These are phyloP conservation scores for Aspergillus clavatus DNA, from an alignment of 2,329 filamentous ascomycete species.

Conservation along the genomic window DNA sequence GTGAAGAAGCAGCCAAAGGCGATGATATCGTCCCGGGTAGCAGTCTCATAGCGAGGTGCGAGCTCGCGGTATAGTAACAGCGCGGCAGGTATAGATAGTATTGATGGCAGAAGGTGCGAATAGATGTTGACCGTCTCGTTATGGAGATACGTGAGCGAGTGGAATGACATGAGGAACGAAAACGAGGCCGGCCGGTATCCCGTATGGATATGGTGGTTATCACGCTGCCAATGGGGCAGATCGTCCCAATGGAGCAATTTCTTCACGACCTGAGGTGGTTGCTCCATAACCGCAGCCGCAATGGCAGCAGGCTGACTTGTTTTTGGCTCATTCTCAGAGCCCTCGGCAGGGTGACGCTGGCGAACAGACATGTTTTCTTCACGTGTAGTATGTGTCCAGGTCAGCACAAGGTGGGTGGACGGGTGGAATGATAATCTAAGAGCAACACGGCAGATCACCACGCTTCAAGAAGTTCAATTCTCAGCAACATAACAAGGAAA, in stretches of 20 bases:
- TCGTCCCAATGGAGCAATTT: slow-evolving; percentile 49
- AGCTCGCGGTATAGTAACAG: slow-evolving; percentile 54
- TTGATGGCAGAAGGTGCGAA: slow-evolving; percentile 63
- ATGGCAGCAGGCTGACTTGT: slow-evolving; percentile 22
- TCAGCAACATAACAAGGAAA: slow-evolving; percentile 1
- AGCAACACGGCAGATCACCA: too few species aligned
- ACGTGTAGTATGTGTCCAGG: slow-evolving; percentile 20
- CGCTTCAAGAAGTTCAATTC: too few species aligned
- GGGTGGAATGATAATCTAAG: neutral
- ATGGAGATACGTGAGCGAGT: slow-evolving; percentile 59
- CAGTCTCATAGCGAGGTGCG: slow-evolving; percentile 61
- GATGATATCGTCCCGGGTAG: slow-evolving; percentile 59
- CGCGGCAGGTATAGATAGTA: slow-evolving; percentile 52
- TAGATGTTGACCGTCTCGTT: slow-evolving; percentile 70
- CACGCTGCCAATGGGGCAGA: slow-evolving; percentile 52
- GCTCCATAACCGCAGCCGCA: slow-evolving; percentile 23
- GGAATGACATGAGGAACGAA: slow-evolving; percentile 56
- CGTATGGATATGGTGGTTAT: slow-evolving; percentile 65
- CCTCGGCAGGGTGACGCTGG: slow-evolving; percentile 28
- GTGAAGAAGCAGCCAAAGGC: slow-evolving; percentile 75
- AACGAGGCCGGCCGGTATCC: slow-evolving; percentile 62
- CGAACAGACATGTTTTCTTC: slow-evolving; percentile 25
- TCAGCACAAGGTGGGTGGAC: neutral
- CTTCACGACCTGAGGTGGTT: slow-evolving; percentile 26
- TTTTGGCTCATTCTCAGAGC: slow-evolving; percentile 16